Evolutionary conservation across 78 protist genomes (phyloP), one percentile per base, ranked within the genome.

Genomic region (Chrysochromulina parva): DNA sequence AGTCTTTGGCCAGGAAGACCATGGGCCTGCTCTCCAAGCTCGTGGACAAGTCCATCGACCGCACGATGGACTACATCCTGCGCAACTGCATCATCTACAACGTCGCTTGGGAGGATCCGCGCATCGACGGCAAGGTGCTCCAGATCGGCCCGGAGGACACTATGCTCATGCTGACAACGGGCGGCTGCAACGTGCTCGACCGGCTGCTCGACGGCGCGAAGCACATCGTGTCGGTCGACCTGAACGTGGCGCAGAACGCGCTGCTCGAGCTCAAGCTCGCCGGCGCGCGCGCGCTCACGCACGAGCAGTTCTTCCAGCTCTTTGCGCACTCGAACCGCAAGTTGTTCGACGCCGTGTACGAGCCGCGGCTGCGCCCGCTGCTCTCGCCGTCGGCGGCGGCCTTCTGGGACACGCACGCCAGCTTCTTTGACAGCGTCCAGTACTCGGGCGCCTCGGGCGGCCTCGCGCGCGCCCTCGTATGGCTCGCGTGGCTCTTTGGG

Each of bases 131-230:
- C 22, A 38, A 6, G 26, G 76, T 60, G 67, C 90, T 86, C 59
- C 2, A 26, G 19, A 3, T 57, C 74, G 73, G 78, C 6, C 60
- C 20, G 47, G n/a, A 60, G 67, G 90, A 86, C 90, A 54, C 24
- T 10, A 19, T 86, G 14, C 73, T 86, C 38, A 60, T 52, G 17
- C 17, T 86, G 28, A 3, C 90, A 19, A 10, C 76, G 10, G 90
- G 55, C 5, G 90, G 90, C 10, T 86, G 90, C 66, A 86, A 86
- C 90, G 90, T 86, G 26, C 90, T 86, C 22, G 90, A 86, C 73
- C 28, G 28, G 54, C 24, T 86, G 57, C 47, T 86, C 48, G 90
- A 86, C 24, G 74, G 62, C 28, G 76, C 90, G 48, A 22, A n/a
- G 53, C 9, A 60, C 24, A 17, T 86, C 59, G 69, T 86, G n/a